Evolutionary conservation across 495 filamentous ascomycete genomes (phyloP).

Genomic region (Penicillium lagena): DNA sequence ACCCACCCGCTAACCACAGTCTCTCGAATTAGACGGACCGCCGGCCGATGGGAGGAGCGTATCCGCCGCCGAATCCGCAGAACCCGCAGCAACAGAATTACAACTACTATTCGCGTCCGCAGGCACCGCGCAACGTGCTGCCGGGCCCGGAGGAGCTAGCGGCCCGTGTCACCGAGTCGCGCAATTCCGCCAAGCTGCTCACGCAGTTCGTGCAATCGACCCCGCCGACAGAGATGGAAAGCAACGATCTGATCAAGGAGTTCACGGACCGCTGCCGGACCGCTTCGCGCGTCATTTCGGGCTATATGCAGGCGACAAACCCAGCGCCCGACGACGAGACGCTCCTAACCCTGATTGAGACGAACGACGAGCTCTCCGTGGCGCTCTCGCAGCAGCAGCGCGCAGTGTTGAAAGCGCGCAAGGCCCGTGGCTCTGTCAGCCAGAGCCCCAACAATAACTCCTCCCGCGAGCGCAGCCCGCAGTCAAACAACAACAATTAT

Average conservation of each 20-base stretch:
- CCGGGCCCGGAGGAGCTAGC: constrained; percentile 76
- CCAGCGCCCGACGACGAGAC: constrained; percentile 88
- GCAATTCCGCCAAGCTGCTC: constrained; percentile 82
- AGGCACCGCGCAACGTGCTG: constrained; percentile 37
- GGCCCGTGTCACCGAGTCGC: constrained; percentile 80
- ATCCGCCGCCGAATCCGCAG: not conserved
- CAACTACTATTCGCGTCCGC: constrained; percentile 35
- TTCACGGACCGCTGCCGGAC: constrained; percentile 82
- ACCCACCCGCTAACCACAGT: not conserved
- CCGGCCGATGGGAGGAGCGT: constrained; percentile 1
- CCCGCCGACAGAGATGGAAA: constrained; percentile 63
- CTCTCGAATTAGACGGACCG: not conserved
- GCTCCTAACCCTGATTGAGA: constrained; percentile 86
- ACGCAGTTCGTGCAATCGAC: constrained; percentile 83
- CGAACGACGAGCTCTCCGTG: constrained; percentile 79
- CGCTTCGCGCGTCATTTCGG: constrained; percentile 71
- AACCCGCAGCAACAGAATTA: not conserved
- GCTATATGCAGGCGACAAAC: constrained; percentile 71
- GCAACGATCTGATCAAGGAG: constrained; percentile 84
- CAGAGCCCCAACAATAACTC: constrained; percentile 2
- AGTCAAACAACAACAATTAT: constrained; percentile 7
- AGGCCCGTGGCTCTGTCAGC: constrained; percentile 18
- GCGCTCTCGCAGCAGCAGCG: constrained; percentile 75
- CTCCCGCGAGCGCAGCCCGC: no score
- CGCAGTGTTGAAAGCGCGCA: constrained; percentile 67